Percentiles rank a stretch among this genome's conserved stretches.
These are phyloP conservation scores for Fusarium oxysporum DNA, from an alignment of 2,329 filamentous ascomycete species.

Conservation along the genomic window DNA sequence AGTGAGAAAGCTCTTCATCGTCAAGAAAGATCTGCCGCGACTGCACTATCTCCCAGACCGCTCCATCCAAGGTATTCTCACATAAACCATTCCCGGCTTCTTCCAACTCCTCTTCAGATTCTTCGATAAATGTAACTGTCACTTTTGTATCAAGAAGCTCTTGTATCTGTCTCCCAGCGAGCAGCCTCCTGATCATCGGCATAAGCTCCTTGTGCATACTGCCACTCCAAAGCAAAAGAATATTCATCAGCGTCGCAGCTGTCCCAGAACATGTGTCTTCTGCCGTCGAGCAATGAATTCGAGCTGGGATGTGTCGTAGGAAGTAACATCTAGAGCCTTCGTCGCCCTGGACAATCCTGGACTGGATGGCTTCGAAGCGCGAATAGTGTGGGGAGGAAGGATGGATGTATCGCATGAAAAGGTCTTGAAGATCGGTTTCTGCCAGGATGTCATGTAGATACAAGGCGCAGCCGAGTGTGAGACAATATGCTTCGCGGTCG, in stretches of 20 bases:
- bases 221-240: not conserved
- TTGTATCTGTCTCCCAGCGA: not conserved
- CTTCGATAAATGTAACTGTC: not conserved
- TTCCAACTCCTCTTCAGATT: too few species aligned
- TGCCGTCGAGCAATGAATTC: rapidly evolving
- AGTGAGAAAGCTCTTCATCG: not conserved
- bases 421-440: not conserved
- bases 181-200: not conserved
- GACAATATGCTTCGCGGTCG: not conserved
- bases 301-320: rapidly evolving
- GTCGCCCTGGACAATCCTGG: not conserved
- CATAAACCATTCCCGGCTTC: rapidly evolving
- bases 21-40: not conserved
- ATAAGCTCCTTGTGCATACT: not conserved
- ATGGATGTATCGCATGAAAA: rapidly evolving
- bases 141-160: not conserved
- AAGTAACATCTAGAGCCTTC: rapidly evolving
- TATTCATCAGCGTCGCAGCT: not conserved
- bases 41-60: not conserved
- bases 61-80: not conserved
- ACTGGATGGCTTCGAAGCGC: not conserved
- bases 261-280: not conserved
- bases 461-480: not conserved
- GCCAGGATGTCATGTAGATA: not conserved
- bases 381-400: not conserved